Conservation (phyloP, 176 grass and related monocot species). For the Oryza punctata region DNA sequence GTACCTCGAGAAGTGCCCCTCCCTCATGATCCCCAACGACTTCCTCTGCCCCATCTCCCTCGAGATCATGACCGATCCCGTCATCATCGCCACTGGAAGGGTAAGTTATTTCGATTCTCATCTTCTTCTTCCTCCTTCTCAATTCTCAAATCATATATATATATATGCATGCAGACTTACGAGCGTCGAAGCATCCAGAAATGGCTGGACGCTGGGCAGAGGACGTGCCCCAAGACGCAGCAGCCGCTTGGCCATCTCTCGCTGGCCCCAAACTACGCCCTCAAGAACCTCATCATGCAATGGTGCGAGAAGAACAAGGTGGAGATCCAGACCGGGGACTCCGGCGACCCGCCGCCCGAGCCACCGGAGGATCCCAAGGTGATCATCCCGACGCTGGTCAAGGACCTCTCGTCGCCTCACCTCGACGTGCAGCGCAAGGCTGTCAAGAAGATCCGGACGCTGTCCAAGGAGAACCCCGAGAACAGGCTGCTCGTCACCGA, state of each 20-base stretch:
- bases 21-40: slow-evolving; percentile 66
- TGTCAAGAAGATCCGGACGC: slow-evolving; percentile 63
- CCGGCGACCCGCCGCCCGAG: background rate
- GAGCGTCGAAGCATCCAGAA: slow-evolving; percentile 65
- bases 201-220: slow-evolving; percentile 65
- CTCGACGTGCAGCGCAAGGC: slow-evolving; percentile 65
- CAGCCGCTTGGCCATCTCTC: slow-evolving; percentile 62
- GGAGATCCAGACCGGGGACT: slow-evolving; percentile 50
- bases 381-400: slow-evolving; percentile 56
- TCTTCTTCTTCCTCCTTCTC: slow-evolving; percentile 11
- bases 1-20: slow-evolving; percentile 77
- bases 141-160: no score
- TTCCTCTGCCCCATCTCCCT: slow-evolving; percentile 78
- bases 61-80: slow-evolving; percentile 75
- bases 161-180: slow-evolving; percentile 71
- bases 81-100: slow-evolving; percentile 61
- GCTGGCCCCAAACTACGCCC: slow-evolving; percentile 60
- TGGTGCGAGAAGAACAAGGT: slow-evolving; percentile 73
- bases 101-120: background rate
- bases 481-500: slow-evolving; percentile 46
- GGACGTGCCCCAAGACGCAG: slow-evolving; percentile 70
- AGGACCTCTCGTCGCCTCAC: slow-evolving; percentile 53
- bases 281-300: slow-evolving; percentile 67
- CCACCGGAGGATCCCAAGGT: slow-evolving; percentile 22
- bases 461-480: slow-evolving; percentile 74